Percentiles rank a stretch among this genome's conserved stretches.
These are phyloP conservation scores for Suhomyces pyralidae DNA, from an alignment of 805 yeast genomes.

Conservation along the genomic window DNA sequence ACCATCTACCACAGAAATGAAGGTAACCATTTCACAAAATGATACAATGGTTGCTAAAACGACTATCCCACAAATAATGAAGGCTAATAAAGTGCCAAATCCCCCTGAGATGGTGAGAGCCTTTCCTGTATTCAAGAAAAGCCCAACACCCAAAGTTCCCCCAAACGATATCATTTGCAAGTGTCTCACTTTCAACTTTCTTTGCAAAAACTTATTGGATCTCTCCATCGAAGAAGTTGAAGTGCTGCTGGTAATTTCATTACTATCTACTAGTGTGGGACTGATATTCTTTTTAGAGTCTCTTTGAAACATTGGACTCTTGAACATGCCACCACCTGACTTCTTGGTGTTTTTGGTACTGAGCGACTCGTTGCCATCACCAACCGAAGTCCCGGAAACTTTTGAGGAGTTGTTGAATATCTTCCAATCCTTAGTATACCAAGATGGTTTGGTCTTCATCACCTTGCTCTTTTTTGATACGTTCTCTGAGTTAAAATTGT, in stretches of 20 bases:
- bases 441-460: slow-evolving; percentile 9
- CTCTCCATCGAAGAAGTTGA: background rate
- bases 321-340: background rate
- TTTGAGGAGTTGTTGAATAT: slow-evolving; percentile 1
- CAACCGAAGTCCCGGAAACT: background rate
- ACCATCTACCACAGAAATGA: slow-evolving; percentile 76
- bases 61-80: slow-evolving; percentile 57
- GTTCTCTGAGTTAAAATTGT: slow-evolving; percentile 9
- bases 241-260: background rate
- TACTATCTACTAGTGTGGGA: background rate
- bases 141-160: slow-evolving; percentile 77
- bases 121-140: slow-evolving; percentile 66
- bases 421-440: slow-evolving; percentile 13
- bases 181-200: slow-evolving; percentile 63
- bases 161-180: slow-evolving; percentile 77
- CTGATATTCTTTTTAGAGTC: background rate
- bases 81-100: slow-evolving; percentile 69
- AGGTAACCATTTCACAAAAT: slow-evolving; percentile 78
- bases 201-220: slow-evolving; percentile 35
- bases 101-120: slow-evolving; percentile 76
- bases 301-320: background rate
- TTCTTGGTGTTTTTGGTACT: slow-evolving; percentile 2
- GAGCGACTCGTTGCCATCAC: slow-evolving; percentile 2
- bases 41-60: slow-evolving; percentile 69
- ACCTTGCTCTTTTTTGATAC: slow-evolving; percentile 2